Base-by-base conservation (phyloP, 371 early-diverging fungal species). In the Rhizomucor miehei region DNA sequence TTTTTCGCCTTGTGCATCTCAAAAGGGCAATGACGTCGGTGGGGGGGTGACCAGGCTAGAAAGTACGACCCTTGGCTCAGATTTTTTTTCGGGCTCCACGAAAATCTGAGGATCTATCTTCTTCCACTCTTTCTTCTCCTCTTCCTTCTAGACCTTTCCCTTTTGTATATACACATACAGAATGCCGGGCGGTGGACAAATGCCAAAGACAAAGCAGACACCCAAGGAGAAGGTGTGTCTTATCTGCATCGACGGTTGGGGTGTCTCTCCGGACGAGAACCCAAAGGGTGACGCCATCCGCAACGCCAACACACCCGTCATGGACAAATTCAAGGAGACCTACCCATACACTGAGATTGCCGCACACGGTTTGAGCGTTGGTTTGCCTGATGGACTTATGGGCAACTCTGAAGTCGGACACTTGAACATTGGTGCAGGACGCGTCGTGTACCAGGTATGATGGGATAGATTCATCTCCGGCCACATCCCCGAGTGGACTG, bases 321-420 rank as follows among this genome's bases (percentile, higher is more conserved):
- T 98, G 98, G 80, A 80, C 68, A 78, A 71, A 40, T 77, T 99
- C 11, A 85, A 82, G 60, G 73, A 82, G 61, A 75, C 76, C n/a
- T 86, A 89, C 61, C 86, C 89, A 40, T 89, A 75, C 70, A 84
- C 85, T 36, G 74, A 80, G 36, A 79, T 99, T 45, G 86, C 84
- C 49, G 99, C 99, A 11, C 97, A 98, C 71, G 99, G 99, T 47
- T 83, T 89, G 34, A 82, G 91, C 41, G 99, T 99, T 35, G 99
- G 99, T 58, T 84, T 99, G 29, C 96, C 97, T 17, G 97, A 95
- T 39, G 97, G 95, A 9, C 82, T 93, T 56, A 99, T 99, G 99
- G 99, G 99, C 54, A 99, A 99, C 85, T 95, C 96, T 45, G 99
- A 99, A 81, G 99, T 99, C 40, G 99, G 99, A 13, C 99, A 99